These are phyloP conservation scores for Leishmania amazonensis DNA, from an alignment of 208 protist species.

Conservation along the genomic window DNA sequence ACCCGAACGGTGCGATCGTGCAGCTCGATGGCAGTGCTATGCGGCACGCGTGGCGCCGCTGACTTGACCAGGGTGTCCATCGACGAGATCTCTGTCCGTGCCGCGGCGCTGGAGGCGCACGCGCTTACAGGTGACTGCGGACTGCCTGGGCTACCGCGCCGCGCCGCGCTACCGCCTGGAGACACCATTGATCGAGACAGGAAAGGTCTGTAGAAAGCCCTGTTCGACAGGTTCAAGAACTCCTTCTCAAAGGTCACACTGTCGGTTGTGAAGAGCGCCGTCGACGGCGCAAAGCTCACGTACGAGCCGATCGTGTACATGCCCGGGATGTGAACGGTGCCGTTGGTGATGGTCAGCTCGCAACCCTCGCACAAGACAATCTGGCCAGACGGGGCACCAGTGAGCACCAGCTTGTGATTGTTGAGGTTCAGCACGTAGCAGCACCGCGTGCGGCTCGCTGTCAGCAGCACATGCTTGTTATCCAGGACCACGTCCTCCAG, in stretches of 20 bases:
- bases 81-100: slow-evolving; percentile 7
- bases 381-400: slow-evolving; percentile 50
- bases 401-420: slow-evolving; percentile 58
- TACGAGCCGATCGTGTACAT: slow-evolving; percentile 85
- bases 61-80: slow-evolving; percentile 3
- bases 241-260: slow-evolving; percentile 69
- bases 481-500: slow-evolving; percentile 64
- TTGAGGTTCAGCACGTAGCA: slow-evolving; percentile 79
- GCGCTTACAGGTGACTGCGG: slow-evolving; percentile 16
- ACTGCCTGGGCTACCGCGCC: neutral
- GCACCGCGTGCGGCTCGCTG: slow-evolving; percentile 62
- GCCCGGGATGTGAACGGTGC: slow-evolving; percentile 76
- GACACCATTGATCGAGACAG: slow-evolving; percentile 11
- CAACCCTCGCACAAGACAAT: slow-evolving; percentile 79
- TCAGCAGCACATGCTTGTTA: slow-evolving; percentile 70
- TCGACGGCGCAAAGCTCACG: slow-evolving; percentile 70
- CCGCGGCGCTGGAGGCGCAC: slow-evolving; percentile 3
- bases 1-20: slow-evolving; percentile 36
- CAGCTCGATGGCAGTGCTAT: slow-evolving; percentile 16
- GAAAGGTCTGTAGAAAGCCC: slow-evolving; percentile 25
- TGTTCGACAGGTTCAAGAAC: slow-evolving; percentile 44
- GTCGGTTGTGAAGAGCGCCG: slow-evolving; percentile 57
- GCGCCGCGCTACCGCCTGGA: neutral
- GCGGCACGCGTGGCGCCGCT: neutral
- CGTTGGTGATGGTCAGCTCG: slow-evolving; percentile 87